Percentiles rank a stretch among this genome's conserved stretches.
These are phyloP conservation scores for Decorospora gaudefroyi DNA, from an alignment of 2,329 filamentous ascomycete genomes.

Conservation along the genomic window DNA sequence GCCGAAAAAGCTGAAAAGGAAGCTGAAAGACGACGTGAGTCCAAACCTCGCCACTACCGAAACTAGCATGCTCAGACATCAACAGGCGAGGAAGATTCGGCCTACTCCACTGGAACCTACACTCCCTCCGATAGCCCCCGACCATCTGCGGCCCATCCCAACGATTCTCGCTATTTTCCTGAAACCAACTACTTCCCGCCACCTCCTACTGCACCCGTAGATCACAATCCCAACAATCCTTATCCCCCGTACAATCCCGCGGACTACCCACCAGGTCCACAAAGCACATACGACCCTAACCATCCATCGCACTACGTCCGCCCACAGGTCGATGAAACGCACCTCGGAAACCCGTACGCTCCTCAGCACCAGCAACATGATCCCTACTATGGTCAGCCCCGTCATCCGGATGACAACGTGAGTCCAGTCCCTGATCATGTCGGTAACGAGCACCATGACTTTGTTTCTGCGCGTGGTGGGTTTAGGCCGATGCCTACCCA, in stretches of 20 bases:
- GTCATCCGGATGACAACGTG: slow-evolving; percentile 55
- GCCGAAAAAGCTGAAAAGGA: slow-evolving; percentile 59
- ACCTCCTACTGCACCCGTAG: slow-evolving; percentile 47
- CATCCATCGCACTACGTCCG: slow-evolving; percentile 39
- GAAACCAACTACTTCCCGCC: slow-evolving; percentile 56
- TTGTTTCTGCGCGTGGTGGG: slow-evolving; percentile 41
- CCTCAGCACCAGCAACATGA: slow-evolving; percentile 26
- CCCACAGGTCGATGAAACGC: slow-evolving; percentile 37
- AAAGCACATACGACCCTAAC: slow-evolving; percentile 30
- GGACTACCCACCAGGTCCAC: slow-evolving; percentile 49
- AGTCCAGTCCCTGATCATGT: slow-evolving; percentile 46
- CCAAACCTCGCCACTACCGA: slow-evolving; percentile 12
- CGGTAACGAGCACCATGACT: slow-evolving; percentile 34
- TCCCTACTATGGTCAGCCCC: slow-evolving; percentile 43
- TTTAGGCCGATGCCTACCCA: slow-evolving; percentile 37
- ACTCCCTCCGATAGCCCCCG: slow-evolving; percentile 31
- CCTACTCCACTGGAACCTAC: slow-evolving; percentile 43
- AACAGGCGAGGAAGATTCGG: slow-evolving; percentile 43
- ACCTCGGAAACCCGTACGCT: slow-evolving; percentile 37
- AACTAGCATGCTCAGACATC: slow-evolving; percentile 25
- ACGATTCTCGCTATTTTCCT: slow-evolving; percentile 51
- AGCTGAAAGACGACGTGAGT: slow-evolving; percentile 57
- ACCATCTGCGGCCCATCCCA: slow-evolving; percentile 41
- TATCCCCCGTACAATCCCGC: slow-evolving; percentile 50
- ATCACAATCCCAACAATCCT: slow-evolving; percentile 34